Evolutionary conservation across 2,329 filamentous ascomycete species (phyloP).

Genomic region (Fusarium sp.): DNA sequence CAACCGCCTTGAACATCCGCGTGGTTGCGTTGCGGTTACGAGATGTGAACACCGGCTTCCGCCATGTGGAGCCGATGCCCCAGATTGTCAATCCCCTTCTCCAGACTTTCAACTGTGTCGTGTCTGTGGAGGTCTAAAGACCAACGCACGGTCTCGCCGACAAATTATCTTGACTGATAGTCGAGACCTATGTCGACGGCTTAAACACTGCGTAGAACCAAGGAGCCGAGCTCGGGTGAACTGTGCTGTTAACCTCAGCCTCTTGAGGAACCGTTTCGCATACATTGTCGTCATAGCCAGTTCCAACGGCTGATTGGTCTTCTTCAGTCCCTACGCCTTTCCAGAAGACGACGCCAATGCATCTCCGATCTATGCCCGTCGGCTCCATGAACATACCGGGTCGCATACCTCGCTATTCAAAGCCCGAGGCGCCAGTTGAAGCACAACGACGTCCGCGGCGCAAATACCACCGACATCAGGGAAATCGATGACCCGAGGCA

Average conservation of each 20-base stretch:
- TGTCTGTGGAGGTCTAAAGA: neutral
- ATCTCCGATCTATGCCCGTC: conserved; percentile 29
- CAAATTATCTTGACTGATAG: neutral
- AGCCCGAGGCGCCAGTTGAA: neutral
- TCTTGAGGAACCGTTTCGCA: neutral
- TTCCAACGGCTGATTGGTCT: conserved; percentile 20
- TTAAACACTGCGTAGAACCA: neutral
- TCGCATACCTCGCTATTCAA: conserved; percentile 2
- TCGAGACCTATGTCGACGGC: neutral
- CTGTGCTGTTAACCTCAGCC: neutral
- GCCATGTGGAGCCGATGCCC: neutral
- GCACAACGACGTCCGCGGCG: neutral
- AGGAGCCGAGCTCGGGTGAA: neutral
- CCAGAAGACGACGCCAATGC: conserved; percentile 7
- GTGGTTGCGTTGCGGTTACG: neutral
- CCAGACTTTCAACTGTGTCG: neutral
- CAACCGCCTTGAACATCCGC: neutral
- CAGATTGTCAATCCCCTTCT: neutral
- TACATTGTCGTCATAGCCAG: conserved; percentile 13
- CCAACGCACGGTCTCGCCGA: neutral
- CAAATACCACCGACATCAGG: conserved; percentile 5
- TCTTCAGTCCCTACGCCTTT: conserved; percentile 2
- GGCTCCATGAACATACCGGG: conserved; percentile 3
- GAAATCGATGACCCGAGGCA: neutral
- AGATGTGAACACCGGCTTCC: neutral